phyloP scores from a whole-genome alignment of 805 yeast species.

The Sungouiella thailandica region DNA sequence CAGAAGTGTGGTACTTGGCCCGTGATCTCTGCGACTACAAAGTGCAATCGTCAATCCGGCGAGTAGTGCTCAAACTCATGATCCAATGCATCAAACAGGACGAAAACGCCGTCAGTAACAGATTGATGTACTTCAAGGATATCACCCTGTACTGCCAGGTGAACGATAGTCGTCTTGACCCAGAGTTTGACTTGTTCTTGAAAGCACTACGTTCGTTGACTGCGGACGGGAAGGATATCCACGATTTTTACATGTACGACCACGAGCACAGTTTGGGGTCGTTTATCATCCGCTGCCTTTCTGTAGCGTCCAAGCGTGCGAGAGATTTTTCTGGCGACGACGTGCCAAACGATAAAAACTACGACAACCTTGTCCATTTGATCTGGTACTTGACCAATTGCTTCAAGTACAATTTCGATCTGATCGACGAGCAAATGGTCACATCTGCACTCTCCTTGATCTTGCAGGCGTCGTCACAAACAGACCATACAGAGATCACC shows the following conservation, averaged over 20 bases:
- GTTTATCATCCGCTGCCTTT: conserved; percentile 11
- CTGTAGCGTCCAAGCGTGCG: conserved; percentile 8
- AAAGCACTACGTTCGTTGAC: conserved; percentile 44
- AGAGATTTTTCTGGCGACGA: conserved; percentile 6
- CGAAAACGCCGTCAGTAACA: conserved; percentile 43
- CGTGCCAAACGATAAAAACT: conserved; percentile 6
- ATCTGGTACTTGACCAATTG: conserved; percentile 39
- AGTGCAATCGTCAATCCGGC: conserved; percentile 22
- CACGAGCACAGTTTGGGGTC: conserved; percentile 20
- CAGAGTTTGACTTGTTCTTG: conserved; percentile 49
- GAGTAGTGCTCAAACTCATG: conserved; percentile 50
- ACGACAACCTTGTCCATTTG: conserved; percentile 12
- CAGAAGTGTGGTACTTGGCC: conserved; percentile 74
- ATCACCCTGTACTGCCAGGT: conserved; percentile 42
- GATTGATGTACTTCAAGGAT: conserved; percentile 56
- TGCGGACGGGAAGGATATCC: conserved; percentile 48
- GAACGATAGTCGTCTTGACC: conserved; percentile 32
- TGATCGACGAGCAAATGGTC: conserved; percentile 36
- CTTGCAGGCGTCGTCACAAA: conserved; percentile 34
- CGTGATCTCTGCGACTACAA: conserved; percentile 44
- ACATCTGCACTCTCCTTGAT: conserved; percentile 26
- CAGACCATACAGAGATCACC: conserved; percentile 34
- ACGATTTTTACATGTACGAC: conserved; percentile 46
- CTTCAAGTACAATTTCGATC: conserved; percentile 43
- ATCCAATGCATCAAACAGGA: conserved; percentile 51